These are phyloP conservation scores for Fusarium xylarioides DNA, from an alignment of 2,329 filamentous ascomycete genomes.

Conservation along the genomic window DNA sequence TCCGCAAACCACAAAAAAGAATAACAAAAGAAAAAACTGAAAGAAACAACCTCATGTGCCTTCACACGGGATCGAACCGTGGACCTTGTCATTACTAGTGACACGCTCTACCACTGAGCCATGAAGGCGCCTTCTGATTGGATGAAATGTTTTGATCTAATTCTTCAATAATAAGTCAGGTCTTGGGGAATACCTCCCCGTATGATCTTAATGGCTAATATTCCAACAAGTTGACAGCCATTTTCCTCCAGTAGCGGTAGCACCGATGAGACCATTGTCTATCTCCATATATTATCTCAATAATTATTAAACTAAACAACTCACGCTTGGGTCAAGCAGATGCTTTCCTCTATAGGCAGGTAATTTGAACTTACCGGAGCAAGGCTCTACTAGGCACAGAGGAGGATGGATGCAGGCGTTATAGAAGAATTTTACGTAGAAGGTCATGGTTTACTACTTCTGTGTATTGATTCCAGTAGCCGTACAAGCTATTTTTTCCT, in stretches of 20 bases:
- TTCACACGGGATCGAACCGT: conserved; percentile 30
- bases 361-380: not conserved
- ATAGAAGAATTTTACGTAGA: too few relatives aligned
- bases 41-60: not conserved
- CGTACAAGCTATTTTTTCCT: not conserved
- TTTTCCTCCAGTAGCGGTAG: not conserved
- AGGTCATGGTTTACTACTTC: not conserved
- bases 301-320: not conserved
- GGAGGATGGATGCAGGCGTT: not conserved
- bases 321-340: not conserved
- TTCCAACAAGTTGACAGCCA: not conserved
- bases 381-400: not conserved
- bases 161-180: rapidly evolving
- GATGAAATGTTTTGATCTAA: rapidly evolving
- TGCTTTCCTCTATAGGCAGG: not conserved
- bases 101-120: conserved; percentile 33
- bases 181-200: rapidly evolving
- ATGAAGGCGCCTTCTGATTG: conserved; percentile 13
- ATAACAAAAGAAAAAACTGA: rapidly evolving
- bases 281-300: too few relatives aligned
- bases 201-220: not conserved
- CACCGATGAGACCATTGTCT: not conserved
- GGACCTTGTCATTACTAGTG: conserved; percentile 34
- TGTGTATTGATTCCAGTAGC: not conserved
- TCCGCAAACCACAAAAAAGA: not conserved